These are phyloP conservation scores for Papilionanthe hybrid DNA, from an alignment of 116 monocot genomes.

Conservation along the genomic window DNA sequence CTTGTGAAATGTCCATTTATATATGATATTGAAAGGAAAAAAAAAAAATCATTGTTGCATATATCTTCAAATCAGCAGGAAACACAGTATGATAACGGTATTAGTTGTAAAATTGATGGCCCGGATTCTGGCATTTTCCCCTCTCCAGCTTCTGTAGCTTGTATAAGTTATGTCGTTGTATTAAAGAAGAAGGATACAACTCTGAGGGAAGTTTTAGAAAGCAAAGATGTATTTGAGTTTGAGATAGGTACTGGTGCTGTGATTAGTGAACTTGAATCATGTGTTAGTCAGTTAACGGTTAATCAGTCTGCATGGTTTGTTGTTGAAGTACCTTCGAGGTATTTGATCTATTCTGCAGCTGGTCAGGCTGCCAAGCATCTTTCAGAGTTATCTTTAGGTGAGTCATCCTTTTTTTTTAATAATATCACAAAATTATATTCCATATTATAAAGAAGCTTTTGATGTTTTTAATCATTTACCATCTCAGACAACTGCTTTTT, in stretches of 20 bases:
- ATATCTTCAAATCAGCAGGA: slow-evolving; percentile 5
- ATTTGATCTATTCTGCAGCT: slow-evolving; percentile 65
- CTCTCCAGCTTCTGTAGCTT: slow-evolving; percentile 55
- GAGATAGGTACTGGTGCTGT: slow-evolving; percentile 81
- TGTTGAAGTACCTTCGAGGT: slow-evolving; percentile 42
- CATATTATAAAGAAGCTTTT: background rate
- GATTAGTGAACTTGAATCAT: slow-evolving; percentile 54
- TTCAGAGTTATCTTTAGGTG: slow-evolving; percentile 49
- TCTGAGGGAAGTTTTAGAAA: slow-evolving; percentile 44
- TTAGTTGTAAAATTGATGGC: slow-evolving; percentile 36
- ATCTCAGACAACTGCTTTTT: slow-evolving; percentile 59
- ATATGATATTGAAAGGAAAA: slow-evolving; percentile 12
- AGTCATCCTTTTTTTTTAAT: slow-evolving; percentile 15
- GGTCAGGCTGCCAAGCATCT: slow-evolving; percentile 33
- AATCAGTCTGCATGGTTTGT: slow-evolving; percentile 64
- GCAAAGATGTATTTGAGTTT: slow-evolving; percentile 82
- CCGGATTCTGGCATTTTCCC: slow-evolving; percentile 58
- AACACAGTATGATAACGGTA: slow-evolving; percentile 24
- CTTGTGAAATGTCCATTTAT: slow-evolving; percentile 25
- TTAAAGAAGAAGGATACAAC: slow-evolving; percentile 33
- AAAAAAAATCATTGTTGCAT: slow-evolving; percentile 11
- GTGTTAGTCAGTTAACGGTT: slow-evolving; percentile 51
- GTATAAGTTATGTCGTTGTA: slow-evolving; percentile 55
- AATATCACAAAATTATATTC: background rate
- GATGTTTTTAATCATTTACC: background rate